These are phyloP conservation scores for Paraconiothyrium brasiliense DNA, from an alignment of 2,329 filamentous ascomycete genomes.

Conservation along the genomic window DNA sequence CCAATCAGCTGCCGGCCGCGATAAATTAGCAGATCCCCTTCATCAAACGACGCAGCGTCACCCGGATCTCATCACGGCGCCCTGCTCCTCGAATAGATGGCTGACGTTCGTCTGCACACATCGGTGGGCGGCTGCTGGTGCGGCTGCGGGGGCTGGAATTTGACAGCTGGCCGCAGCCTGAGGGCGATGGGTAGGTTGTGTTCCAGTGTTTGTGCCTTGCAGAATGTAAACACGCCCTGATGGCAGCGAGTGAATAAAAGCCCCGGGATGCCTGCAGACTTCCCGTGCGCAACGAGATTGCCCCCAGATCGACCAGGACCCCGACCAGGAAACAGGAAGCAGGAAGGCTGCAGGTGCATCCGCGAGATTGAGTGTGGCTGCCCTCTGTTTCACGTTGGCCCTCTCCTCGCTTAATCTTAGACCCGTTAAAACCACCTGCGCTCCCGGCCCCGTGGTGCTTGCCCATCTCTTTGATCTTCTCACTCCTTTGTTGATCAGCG, in stretches of 20 bases:
- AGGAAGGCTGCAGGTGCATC: conserved; percentile 3
- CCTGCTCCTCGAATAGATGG: background rate
- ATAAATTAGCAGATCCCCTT: conserved; percentile 12
- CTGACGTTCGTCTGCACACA: background rate
- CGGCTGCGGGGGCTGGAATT: conserved; percentile 9
- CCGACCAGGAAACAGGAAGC: background rate
- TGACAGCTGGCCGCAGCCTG: background rate
- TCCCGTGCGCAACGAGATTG: background rate
- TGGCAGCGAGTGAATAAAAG: background rate
- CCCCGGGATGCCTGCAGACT: background rate
- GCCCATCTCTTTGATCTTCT: conserved; percentile 29
- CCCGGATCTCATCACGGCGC: background rate
- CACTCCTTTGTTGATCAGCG: conserved; percentile 37
- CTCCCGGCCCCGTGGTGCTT: conserved; percentile 18
- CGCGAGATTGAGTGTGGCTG: conserved; percentile 12
- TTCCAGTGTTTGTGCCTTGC: conserved; percentile 12
- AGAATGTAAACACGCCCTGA: conserved; percentile 20
- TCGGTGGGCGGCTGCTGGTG: background rate
- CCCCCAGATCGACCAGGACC: conserved; percentile 1
- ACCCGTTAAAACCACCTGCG: conserved; percentile 23
- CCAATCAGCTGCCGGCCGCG: conserved; percentile 14
- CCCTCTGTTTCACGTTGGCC: conserved; percentile 22
- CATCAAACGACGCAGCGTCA: conserved; percentile 18
- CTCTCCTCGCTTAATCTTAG: conserved; percentile 25
- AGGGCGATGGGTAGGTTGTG: background rate